These are phyloP conservation scores for Hypomyces rosellus DNA, from an alignment of 2,329 filamentous ascomycete species.

Conservation along the genomic window DNA sequence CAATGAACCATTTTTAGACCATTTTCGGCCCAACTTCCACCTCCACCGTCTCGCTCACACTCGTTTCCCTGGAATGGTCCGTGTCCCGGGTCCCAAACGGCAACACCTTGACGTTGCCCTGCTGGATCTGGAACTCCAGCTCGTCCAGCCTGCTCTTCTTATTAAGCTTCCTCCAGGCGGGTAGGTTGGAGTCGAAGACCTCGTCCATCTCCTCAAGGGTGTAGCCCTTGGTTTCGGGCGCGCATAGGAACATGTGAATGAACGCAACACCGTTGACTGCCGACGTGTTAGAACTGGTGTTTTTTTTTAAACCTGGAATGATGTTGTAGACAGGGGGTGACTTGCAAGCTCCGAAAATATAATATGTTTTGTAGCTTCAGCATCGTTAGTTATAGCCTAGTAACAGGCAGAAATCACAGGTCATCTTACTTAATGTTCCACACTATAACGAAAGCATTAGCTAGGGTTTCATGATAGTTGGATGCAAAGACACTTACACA, in stretches of 20 bases:
- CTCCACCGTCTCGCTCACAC: no score
- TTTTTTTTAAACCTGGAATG: no score
- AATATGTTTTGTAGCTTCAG: constrained; percentile 53
- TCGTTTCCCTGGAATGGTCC: neutral
- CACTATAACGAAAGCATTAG: constrained; percentile 13
- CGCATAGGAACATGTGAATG: constrained; percentile 58
- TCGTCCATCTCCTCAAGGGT: constrained; percentile 72
- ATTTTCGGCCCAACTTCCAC: no score
- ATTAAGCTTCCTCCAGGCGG: constrained; percentile 49
- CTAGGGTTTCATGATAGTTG: neutral
- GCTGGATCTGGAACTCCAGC: constrained; percentile 42
- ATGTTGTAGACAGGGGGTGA: neutral
- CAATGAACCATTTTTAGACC: no score
- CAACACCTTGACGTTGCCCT: constrained; percentile 35
- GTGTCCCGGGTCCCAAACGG: neutral
- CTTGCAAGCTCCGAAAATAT: constrained; percentile 62
- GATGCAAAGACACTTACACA: constrained; percentile 34
- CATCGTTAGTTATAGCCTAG: neutral
- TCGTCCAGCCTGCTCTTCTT: constrained; percentile 40
- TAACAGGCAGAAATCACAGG: neutral
- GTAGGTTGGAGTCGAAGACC: constrained; percentile 57
- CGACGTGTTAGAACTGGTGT: neutral
- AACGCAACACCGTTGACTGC: constrained; percentile 58
- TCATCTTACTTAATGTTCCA: constrained; percentile 42
- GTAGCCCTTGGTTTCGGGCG: constrained; percentile 64